These are phyloP conservation scores for Alternaria consortialis DNA, from an alignment of 2,329 filamentous ascomycete genomes.

Conservation along the genomic window DNA sequence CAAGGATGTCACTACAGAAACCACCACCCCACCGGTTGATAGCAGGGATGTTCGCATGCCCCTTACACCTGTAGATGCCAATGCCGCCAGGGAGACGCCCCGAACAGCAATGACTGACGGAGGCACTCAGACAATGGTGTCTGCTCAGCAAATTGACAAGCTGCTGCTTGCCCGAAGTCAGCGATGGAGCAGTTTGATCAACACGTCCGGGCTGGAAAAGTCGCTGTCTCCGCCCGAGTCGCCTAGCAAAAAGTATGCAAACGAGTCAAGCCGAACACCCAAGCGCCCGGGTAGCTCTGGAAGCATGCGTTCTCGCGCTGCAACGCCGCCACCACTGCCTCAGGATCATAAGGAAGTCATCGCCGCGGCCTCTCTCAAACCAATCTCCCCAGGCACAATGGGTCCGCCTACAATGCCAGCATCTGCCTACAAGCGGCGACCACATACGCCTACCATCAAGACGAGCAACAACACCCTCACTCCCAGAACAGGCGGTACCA, in stretches of 20 bases:
- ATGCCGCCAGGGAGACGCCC: constrained; percentile 40
- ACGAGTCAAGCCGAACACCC: constrained; percentile 43
- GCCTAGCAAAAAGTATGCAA: constrained; percentile 41
- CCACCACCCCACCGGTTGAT: constrained; percentile 3
- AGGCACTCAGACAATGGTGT: constrained; percentile 82
- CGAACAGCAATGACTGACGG: constrained; percentile 67
- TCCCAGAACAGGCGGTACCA: constrained; percentile 62
- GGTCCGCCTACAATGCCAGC: constrained; percentile 85
- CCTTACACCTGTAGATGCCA: constrained; percentile 36
- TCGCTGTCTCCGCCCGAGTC: constrained; percentile 46
- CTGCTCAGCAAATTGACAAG: constrained; percentile 81
- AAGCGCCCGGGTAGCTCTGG: constrained; percentile 76
- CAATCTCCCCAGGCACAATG: constrained; percentile 66
- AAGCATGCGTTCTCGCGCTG: constrained; percentile 66
- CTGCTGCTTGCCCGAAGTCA: constrained; percentile 68
- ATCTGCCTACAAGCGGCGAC: constrained; percentile 69
- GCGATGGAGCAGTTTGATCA: constrained; percentile 37
- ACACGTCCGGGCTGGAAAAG: constrained; percentile 43
- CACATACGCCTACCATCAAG: constrained; percentile 54
- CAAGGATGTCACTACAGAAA: constrained; percentile 39
- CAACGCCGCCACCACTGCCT: constrained; percentile 76
- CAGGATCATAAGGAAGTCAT: constrained; percentile 84
- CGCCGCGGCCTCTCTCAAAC: constrained; percentile 73
- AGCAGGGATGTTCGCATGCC: constrained; percentile 33
- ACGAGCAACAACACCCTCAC: constrained; percentile 55